Base-by-base conservation (phyloP, 208 protist species). In the Trypanosoma avium region DNA sequence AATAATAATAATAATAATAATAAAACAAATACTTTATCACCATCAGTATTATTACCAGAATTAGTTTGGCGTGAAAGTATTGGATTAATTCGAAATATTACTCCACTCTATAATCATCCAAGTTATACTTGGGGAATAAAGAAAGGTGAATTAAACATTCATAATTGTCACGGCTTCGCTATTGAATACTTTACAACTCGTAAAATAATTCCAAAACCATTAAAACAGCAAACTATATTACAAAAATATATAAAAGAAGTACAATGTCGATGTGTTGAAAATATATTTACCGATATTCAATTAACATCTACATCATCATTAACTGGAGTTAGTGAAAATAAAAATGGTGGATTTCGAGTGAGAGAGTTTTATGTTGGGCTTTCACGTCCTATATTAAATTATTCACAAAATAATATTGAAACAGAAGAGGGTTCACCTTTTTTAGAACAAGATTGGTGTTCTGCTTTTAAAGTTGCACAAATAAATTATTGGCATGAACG, bases 401-500 rank as follows among this genome's bases (percentile, higher is more conserved):
- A 4, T 21, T 19, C 46, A 35, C 12, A 26, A 8, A 15, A n/a
- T n/a, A n/a, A n/a, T n/a, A n/a, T n/a, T n/a, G n/a, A 2, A 22
- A n/a, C 27, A 4, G 38, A n/a, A 24, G 29, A 43, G n/a, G 50
- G 61, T 15, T 67, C 50, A 8, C 26, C 17, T 17, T 67, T 60
- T 46, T 22, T 67, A 27, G 26, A 67, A 52, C 50, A 67, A 40
- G 61, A 67, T 9, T 67, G 61, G 61, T 67, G 61, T 17, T 32
- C 48, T 26, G 52, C 53, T 4, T 59, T 67, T 22, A 33, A 32
- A n/a, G 61, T 53, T 42, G 52, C 50, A 30, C 61, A 19, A 17
- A 67, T 67, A 52, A 67, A 67, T 43, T 67, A 67, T 46, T 67
- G 61, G 61, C 61, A 67, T 38, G 61, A 67, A 38, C 49, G 61